Evolutionary conservation across 75 land plant genomes (phyloP), one percentile per base, ranked within the genome.

Genomic region (Sequoiadendron giganteum): DNA sequence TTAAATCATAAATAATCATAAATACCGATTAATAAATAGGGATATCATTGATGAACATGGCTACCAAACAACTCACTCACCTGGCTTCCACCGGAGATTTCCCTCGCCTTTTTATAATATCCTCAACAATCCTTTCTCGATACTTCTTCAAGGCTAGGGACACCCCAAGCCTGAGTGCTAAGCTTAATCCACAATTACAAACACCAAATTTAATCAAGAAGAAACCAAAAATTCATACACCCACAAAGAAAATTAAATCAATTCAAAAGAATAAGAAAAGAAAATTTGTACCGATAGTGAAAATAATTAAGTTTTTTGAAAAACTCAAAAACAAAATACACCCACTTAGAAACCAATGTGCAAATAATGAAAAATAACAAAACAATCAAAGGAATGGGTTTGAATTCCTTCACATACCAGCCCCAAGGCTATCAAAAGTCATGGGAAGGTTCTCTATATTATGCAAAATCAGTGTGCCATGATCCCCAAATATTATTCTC

Each of bases 51-150:
- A 55, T 55, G 56, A 55, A 55, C 56, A 55, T 14, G 16, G 18
- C 56, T 55, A 55, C 1, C 14, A 13, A 15, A 55, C 14, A 55
- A 55, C 15, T 14, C 16, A 79, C 83, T 40, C 49, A 87, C 88
- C 48, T 77, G 83, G 36, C 48, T 87, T 39, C 38, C 54, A 43
- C 91, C 39, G 88, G 86, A 88, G 38, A 83, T 38, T 82, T 86
- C 89, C 88, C 91, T 88, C 61, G 87, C 83, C 87, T 92, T 81
- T 55, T 88, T 88, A 92, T 45, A 88, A 91, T 73, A 81, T 87
- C 48, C 36, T 88, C 38, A 86, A 86, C 15, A 40, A 87, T 28
- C 28, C 79, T 45, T 15, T 87, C 88, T 48, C 48, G 83, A 43
- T 87, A 79, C 52, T 87, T 87, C 84, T 76, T 38, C 52, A 87